Conservation (phyloP, 2,329 filamentous ascomycete species). For the Cladosporium oxysporum region DNA sequence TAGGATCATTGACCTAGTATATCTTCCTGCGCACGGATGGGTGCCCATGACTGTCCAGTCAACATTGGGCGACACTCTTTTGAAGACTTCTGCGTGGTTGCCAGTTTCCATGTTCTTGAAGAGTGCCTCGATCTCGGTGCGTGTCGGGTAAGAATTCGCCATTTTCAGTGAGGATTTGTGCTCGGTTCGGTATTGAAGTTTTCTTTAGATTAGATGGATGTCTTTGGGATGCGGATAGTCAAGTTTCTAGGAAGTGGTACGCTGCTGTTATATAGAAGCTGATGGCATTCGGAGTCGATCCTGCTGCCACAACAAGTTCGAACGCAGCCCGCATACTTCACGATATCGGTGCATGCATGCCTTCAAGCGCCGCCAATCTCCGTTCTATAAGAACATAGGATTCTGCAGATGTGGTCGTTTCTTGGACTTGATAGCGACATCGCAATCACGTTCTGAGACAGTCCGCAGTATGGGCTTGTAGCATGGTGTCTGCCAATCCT, state of each 20-base stretch:
- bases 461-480: neutral
- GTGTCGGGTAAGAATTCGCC: slow-evolving; percentile 25
- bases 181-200: neutral
- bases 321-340: neutral
- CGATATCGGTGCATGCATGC: neutral
- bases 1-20: slow-evolving; percentile 11
- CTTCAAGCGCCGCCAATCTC: neutral
- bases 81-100: slow-evolving; percentile 32
- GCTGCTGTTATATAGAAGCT: neutral
- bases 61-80: slow-evolving; percentile 30
- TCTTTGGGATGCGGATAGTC: neutral
- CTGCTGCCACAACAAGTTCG: neutral
- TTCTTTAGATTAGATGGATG: neutral
- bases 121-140: slow-evolving; percentile 28
- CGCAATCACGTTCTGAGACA: neutral
- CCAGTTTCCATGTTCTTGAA: slow-evolving; percentile 27
- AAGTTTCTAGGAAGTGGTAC: neutral
- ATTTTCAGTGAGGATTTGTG: neutral
- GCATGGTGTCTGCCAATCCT: neutral
- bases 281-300: neutral
- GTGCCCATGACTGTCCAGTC: slow-evolving; percentile 35
- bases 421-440: neutral
- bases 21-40: slow-evolving; percentile 32
- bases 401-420: neutral
- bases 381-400: neutral